phyloP scores from a whole-genome alignment of 768 basidiomycete species.

The Plicaturopsis crispa region DNA sequence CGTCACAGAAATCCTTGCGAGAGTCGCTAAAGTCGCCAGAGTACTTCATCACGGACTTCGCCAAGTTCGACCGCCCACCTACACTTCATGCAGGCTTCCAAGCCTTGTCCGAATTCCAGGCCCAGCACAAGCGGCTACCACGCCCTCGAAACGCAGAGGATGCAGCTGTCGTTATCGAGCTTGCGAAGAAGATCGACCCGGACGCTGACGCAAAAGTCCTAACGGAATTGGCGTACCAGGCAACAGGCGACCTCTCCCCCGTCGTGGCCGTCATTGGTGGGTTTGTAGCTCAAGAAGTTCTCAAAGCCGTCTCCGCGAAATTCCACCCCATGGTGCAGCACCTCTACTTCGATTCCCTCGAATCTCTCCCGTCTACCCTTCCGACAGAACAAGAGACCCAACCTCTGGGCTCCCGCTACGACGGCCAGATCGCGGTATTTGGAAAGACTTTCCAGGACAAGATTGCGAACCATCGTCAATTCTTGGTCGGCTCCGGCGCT shows the following conservation, averaged over 20 bases:
- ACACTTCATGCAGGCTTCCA: constrained; percentile 93
- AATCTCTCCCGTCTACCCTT: constrained; percentile 72
- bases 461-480: constrained; percentile 84
- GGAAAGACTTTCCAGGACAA: constrained; percentile 90
- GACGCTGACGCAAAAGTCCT: constrained; percentile 79
- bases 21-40: constrained; percentile 81
- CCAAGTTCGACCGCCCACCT: constrained; percentile 90
- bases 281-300: constrained; percentile 95
- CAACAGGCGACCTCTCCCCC: constrained; percentile 84
- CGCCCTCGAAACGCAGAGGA: constrained; percentile 79
- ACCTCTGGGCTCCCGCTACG: constrained; percentile 80
- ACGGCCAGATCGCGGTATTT: constrained; percentile 93
- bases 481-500: constrained; percentile 97
- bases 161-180: constrained; percentile 57
- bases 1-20: constrained; percentile 78
- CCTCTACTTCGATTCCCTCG: constrained; percentile 95
- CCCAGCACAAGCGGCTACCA: constrained; percentile 62
- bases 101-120: constrained; percentile 74
- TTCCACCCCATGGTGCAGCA: constrained; percentile 96
- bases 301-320: constrained; percentile 96
- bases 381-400: constrained; percentile 82
- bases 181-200: constrained; percentile 73
- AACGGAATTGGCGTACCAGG: constrained; percentile 85
- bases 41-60: constrained; percentile 91
- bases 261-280: constrained; percentile 92